These are phyloP conservation scores for Coprinellus aureogranulatus DNA, from an alignment of 768 basidiomycete genomes.

Conservation along the genomic window DNA sequence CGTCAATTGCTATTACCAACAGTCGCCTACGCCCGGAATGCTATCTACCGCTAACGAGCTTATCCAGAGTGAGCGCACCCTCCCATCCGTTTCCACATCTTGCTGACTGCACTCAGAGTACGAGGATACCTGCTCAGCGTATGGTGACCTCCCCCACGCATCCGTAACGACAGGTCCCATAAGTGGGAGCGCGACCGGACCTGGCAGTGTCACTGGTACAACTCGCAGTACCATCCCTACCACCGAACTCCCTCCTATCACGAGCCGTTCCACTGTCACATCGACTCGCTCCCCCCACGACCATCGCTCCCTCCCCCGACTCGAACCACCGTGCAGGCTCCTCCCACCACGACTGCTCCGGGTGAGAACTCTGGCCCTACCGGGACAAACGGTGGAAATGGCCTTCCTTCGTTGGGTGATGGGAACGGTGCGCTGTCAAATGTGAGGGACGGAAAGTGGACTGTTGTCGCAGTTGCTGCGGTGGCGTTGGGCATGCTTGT, in stretches of 20 bases:
- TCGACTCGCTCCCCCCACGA: neutral
- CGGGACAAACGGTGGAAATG: neutral
- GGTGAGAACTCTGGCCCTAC: neutral
- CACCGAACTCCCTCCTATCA: neutral
- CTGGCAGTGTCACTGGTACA: neutral
- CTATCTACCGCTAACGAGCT: slow-evolving; percentile 21
- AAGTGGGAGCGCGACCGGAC: neutral
- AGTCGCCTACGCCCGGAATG: slow-evolving; percentile 10
- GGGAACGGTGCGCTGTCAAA: neutral
- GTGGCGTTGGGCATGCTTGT: neutral
- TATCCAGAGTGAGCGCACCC: slow-evolving; percentile 20
- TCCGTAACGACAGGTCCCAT: neutral
- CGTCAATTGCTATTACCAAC: slow-evolving; percentile 26
- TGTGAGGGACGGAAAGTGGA: neutral
- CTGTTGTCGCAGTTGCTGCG: neutral
- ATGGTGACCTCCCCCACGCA: neutral
- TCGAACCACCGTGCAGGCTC: neutral
- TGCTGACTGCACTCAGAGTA: slow-evolving; percentile 7
- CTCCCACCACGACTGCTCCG: neutral
- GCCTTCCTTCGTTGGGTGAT: neutral
- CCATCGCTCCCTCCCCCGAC: neutral
- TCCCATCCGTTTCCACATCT: neutral
- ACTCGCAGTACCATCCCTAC: neutral
- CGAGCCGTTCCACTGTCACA: slow-evolving; percentile 1
- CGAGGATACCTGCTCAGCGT: neutral